Percentiles rank a stretch among this genome's conserved stretches.
Conservation (phyloP, 139 green algal species). For the Pseudopediastrum boryanum region DNA sequence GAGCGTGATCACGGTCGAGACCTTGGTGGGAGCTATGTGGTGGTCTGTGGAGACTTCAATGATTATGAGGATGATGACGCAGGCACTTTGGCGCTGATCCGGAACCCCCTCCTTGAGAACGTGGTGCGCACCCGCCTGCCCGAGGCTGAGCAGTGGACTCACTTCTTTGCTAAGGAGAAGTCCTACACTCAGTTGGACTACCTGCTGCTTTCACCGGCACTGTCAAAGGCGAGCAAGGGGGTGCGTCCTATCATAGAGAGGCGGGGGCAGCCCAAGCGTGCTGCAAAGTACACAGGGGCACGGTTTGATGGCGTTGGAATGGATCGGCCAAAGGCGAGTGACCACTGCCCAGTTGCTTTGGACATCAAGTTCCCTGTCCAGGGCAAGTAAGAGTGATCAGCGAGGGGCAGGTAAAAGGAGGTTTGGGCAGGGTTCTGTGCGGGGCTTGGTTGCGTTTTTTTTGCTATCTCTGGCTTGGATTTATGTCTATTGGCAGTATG, state of each 20-base stretch:
- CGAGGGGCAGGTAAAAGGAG: no score
- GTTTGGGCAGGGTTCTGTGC: no score
- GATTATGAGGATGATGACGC: conserved; percentile 2
- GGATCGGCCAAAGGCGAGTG: conserved; percentile 1
- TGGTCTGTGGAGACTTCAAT: conserved; percentile 12
- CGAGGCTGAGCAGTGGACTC: not conserved
- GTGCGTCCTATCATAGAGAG: not conserved
- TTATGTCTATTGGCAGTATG: no score
- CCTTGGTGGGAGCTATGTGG: not conserved
- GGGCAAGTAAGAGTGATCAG: not conserved
- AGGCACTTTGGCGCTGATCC: not conserved
- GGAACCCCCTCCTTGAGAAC: conserved; percentile 6
- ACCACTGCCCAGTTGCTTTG: not conserved
- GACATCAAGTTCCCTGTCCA: not conserved
- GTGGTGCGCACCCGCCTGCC: conserved; percentile 10
- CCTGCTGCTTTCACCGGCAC: conserved; percentile 7
- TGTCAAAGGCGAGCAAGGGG: not conserved
- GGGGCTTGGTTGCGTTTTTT: no score
- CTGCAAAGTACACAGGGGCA: not conserved
- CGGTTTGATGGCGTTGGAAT: conserved; percentile 3
- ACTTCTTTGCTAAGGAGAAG: not conserved
- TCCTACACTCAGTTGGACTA: conserved; percentile 7
- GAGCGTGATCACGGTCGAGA: not conserved
- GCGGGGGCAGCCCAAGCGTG: not conserved
- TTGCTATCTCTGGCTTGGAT: no score